phyloP scores from a whole-genome alignment of 163 green algal species.

The Coccomyxa subellipsoidea region DNA sequence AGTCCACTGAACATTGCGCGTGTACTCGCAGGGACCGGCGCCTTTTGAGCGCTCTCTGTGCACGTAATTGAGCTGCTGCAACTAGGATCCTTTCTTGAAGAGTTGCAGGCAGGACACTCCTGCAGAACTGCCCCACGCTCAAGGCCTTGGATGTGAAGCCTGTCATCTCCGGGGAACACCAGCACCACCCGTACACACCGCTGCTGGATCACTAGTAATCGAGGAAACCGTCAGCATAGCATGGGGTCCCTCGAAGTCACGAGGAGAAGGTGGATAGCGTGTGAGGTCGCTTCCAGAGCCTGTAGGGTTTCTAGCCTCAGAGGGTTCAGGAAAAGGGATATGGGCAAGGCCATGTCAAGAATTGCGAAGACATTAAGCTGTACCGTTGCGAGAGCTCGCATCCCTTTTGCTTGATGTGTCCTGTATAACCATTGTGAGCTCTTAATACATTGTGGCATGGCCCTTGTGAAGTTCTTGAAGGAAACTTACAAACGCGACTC shows the following conservation, averaged over 20 bases:
- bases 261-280: no score
- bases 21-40: background rate
- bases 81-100: background rate
- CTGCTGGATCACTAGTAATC: background rate
- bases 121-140: background rate
- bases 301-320: no score
- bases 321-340: no score
- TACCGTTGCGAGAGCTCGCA: no score
- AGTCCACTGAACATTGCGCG: background rate
- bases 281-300: no score
- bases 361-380: no score
- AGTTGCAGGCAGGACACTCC: background rate
- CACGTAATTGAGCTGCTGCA: background rate
- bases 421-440: no score
- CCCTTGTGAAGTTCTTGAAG: conserved; percentile 1
- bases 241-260: no score
- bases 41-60: background rate
- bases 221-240: no score
- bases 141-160: background rate
- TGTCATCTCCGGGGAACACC: background rate
- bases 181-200: background rate
- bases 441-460: background rate
- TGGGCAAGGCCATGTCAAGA: no score
- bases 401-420: no score
- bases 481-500: background rate